phyloP scores from a whole-genome alignment of 345 rosid species.

The Eucalyptus globulus region DNA sequence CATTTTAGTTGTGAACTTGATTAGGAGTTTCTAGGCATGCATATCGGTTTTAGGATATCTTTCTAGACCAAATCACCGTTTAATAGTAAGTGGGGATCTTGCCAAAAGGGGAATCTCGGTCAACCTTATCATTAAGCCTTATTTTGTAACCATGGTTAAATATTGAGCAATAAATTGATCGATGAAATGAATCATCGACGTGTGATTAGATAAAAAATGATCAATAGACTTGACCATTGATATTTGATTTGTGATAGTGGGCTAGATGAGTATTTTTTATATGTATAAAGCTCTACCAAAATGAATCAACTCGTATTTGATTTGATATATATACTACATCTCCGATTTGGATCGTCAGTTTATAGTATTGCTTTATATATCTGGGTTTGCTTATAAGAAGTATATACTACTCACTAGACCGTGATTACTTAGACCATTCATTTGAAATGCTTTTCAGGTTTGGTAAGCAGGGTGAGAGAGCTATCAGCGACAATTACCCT shows the following conservation, averaged over 20 bases:
- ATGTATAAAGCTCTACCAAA: too few relatives aligned
- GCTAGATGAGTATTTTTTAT: too few relatives aligned
- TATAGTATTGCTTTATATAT: too few relatives aligned
- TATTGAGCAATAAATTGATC: too few relatives aligned
- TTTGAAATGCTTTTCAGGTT: neutral
- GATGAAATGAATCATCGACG: too few relatives aligned
- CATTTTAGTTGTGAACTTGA: neutral
- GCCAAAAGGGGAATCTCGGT: neutral
- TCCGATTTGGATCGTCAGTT: accelerated
- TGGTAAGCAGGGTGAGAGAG: neutral
- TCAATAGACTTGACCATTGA: too few relatives aligned
- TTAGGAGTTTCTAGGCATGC: neutral
- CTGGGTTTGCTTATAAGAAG: neutral
- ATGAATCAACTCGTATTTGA: too few relatives aligned
- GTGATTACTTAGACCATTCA: neutral
- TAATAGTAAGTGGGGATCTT: neutral
- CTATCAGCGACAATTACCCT: too few relatives aligned
- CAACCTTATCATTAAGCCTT: neutral
- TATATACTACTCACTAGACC: too few relatives aligned
- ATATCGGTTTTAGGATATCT: neutral
- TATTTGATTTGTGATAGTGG: too few relatives aligned
- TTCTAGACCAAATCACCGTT: neutral
- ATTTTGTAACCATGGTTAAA: too few relatives aligned
- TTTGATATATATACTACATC: neutral
- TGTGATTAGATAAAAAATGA: too few relatives aligned